A percentile compares a stretch with the other conserved stretches of the same genome.
Evolutionary conservation across 2,329 filamentous ascomycete genomes (phyloP).

Genomic region (Paraphoma chrysanthemicola): DNA sequence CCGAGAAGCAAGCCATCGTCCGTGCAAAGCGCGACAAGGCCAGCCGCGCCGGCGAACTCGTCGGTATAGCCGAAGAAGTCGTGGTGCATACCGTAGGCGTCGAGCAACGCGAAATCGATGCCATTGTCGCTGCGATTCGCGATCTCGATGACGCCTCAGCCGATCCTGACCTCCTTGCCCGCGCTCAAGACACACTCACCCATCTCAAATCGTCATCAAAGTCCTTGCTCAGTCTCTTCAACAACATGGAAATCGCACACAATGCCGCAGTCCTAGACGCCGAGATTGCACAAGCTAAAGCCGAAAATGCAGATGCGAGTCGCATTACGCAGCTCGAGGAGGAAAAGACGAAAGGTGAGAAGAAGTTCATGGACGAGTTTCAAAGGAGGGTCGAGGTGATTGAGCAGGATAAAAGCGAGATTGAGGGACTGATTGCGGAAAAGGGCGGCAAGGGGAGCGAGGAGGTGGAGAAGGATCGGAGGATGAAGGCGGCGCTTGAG

Average conservation of each 20-base stretch:
- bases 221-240: slow-evolving; percentile 52
- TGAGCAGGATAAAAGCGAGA: slow-evolving; percentile 42
- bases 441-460: slow-evolving; percentile 24
- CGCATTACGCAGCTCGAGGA: slow-evolving; percentile 48
- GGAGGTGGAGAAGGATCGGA: slow-evolving; percentile 54
- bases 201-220: slow-evolving; percentile 49
- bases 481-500: slow-evolving; percentile 59
- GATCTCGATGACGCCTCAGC: slow-evolving; percentile 44
- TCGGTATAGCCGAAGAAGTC: slow-evolving; percentile 59
- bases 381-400: slow-evolving; percentile 49
- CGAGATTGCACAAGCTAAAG: slow-evolving; percentile 60
- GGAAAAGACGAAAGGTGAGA: slow-evolving; percentile 42
- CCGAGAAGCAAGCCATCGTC: slow-evolving; percentile 59
- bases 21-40: slow-evolving; percentile 59
- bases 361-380: slow-evolving; percentile 42
- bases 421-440: slow-evolving; percentile 35
- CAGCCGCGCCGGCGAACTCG: slow-evolving; percentile 57
- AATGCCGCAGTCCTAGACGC: slow-evolving; percentile 62
- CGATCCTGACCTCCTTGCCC: slow-evolving; percentile 26
- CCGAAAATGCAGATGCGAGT: slow-evolving; percentile 51
- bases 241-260: slow-evolving; percentile 56
- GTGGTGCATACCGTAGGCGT: slow-evolving; percentile 58
- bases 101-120: slow-evolving; percentile 60
- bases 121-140: slow-evolving; percentile 53
- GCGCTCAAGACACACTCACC: slow-evolving; percentile 33